Percentiles rank a stretch among this genome's conserved stretches.
Evolutionary conservation across 768 basidiomycete species (phyloP).

Genomic region (Daedalea quercina): DNA sequence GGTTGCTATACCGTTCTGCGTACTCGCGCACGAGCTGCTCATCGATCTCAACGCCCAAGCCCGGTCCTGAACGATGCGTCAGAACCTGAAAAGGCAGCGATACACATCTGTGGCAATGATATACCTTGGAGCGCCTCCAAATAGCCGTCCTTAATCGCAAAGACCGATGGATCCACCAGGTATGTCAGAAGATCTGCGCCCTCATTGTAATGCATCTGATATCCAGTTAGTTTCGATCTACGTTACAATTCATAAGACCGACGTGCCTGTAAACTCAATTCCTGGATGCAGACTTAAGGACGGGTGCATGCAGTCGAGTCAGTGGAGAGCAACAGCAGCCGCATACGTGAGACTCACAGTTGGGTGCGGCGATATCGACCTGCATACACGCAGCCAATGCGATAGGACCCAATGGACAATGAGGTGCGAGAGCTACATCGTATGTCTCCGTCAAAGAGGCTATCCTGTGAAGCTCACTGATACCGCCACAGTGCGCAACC

Average conservation of each 20-base stretch:
- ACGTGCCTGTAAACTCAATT: constrained; percentile 55
- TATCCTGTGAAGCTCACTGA: constrained; percentile 51
- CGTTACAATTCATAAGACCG: background rate
- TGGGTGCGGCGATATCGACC: constrained; percentile 49
- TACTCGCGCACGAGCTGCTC: constrained; percentile 42
- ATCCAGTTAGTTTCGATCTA: too few species aligned
- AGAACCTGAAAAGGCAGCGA: background rate
- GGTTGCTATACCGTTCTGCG: constrained; percentile 29
- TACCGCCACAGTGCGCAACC: constrained; percentile 57
- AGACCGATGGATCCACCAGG: constrained; percentile 43
- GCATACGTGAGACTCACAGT: constrained; percentile 35
- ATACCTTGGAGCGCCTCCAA: constrained; percentile 37
- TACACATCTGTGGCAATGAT: constrained; percentile 6
- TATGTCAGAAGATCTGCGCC: constrained; percentile 59
- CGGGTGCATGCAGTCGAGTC: too few species aligned
- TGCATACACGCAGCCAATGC: constrained; percentile 68
- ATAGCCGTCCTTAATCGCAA: constrained; percentile 46
- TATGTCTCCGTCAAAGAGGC: constrained; percentile 58
- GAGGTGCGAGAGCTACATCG: constrained; percentile 66
- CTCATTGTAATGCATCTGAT: constrained; percentile 59
- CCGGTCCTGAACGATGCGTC: constrained; percentile 38
- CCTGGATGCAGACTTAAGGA: constrained; percentile 53
- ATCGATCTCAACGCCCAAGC: constrained; percentile 57
- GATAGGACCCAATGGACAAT: constrained; percentile 67
- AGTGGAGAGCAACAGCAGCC: background rate